These are phyloP conservation scores for Xylariomycetidae sp. DNA, from an alignment of 2,329 filamentous ascomycete genomes.

Conservation along the genomic window DNA sequence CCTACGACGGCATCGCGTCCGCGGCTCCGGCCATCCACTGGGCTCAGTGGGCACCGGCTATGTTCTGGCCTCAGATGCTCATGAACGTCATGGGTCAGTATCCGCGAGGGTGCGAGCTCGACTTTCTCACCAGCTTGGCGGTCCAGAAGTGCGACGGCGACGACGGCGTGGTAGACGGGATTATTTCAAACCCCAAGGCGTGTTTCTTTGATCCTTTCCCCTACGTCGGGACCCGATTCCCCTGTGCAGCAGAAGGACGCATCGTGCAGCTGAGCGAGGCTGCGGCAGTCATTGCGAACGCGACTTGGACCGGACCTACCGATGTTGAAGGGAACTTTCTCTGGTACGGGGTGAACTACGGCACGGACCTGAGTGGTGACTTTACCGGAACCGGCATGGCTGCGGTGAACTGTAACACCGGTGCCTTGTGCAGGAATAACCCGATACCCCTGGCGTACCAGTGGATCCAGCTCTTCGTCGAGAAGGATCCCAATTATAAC, in stretches of 20 bases:
- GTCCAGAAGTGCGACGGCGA: conserved; percentile 34
- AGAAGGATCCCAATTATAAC: conserved; percentile 10
- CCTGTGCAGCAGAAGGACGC: conserved; percentile 11
- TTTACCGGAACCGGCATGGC: conserved; percentile 7
- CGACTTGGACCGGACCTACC: conserved; percentile 10
- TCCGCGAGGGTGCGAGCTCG: conserved; percentile 11
- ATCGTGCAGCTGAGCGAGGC: conserved; percentile 6
- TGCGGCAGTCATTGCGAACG: conserved; percentile 12
- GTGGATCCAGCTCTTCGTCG: conserved; percentile 13
- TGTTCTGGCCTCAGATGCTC: conserved; percentile 13
- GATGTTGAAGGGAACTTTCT: conserved; percentile 9
- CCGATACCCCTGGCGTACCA: conserved; percentile 8
- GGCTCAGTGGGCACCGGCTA: conserved; percentile 8
- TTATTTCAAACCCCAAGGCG: conserved; percentile 32
- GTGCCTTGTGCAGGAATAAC: conserved; percentile 2
- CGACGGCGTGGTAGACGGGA: conserved; percentile 39
- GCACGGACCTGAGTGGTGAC: conserved; percentile 11
- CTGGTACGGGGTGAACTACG: conserved; percentile 13
- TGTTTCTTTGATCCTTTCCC: conserved; percentile 31
- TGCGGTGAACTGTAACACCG: conserved; percentile 5
- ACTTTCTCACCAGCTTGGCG: conserved; percentile 9
- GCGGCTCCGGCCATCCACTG: conserved; percentile 30
- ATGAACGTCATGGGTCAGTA: conserved; percentile 10
- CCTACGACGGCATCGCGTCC: conserved; percentile 51
- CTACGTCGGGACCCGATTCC: conserved; percentile 18